Conservation (phyloP, 352 stramenopile species). For the Pythium aristosporum region DNA sequence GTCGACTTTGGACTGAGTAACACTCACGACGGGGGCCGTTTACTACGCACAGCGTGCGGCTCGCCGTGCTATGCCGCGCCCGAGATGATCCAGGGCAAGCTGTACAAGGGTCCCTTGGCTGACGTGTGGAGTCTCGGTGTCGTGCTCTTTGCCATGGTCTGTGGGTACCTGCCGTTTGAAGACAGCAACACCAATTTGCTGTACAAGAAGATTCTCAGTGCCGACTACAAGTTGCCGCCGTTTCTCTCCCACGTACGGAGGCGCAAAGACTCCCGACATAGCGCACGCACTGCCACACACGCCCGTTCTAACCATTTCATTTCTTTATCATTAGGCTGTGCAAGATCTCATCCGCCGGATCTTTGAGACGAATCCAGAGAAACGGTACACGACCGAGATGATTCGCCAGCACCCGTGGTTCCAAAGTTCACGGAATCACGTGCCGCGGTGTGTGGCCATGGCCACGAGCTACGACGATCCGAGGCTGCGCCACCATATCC, state of each 20-base stretch:
- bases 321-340: conserved; percentile 31
- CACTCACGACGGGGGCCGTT: conserved; percentile 68
- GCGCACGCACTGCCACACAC: no score
- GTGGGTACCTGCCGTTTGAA: conserved; percentile 91
- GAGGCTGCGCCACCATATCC: conserved; percentile 39
- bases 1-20: conserved; percentile 94
- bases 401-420: conserved; percentile 88
- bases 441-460: conserved; percentile 24
- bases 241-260: conserved; percentile 60
- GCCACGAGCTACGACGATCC: conserved; percentile 28
- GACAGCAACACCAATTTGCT: conserved; percentile 90
- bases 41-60: conserved; percentile 90
- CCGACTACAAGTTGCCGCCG: conserved; percentile 81
- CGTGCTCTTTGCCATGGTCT: conserved; percentile 92
- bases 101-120: conserved; percentile 80
- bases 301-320: neutral
- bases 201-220: conserved; percentile 92
- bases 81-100: conserved; percentile 90
- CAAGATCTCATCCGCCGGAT: conserved; percentile 84
- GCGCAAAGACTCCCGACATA: neutral
- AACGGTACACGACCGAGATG: conserved; percentile 65
- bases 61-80: conserved; percentile 92
- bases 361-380: conserved; percentile 82
- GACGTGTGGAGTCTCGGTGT: conserved; percentile 93
- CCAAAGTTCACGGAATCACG: conserved; percentile 21